Base-by-base conservation (phyloP, 192 early-diverging fungal species). In the Geranomyces michiganensis region DNA sequence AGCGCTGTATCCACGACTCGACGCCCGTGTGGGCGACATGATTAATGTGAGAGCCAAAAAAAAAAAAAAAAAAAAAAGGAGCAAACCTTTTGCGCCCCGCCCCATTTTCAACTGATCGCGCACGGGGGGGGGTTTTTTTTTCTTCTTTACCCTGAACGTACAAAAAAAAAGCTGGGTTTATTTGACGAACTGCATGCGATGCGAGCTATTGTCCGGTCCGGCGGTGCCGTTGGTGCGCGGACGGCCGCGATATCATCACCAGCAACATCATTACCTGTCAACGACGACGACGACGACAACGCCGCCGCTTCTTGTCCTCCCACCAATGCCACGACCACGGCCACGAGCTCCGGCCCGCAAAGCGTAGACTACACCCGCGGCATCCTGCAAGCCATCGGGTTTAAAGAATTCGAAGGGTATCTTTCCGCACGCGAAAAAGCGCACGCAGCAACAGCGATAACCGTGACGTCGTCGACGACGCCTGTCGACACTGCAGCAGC, bases 21-120 rank as follows among this genome's bases (percentile, higher is more conserved):
- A 97, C 70, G 76, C 78, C 15, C 89, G 96, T 14, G 91, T 97
- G 1, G 90, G 92, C 68, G 82, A 78, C n/a, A 99, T 99, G 96
- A 86, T 96, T 46, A 78, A 90, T 72, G 91, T 92, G 83, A 0
- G 81, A n/a, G n/a, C 22, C 5, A 33, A 5, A 30, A 41, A 7
- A 7, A 21, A 41, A 29, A 9, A 17, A 27, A 64, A 10, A 58
- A 24, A 58, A 10, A 14, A 17, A 10, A 24, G 24, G 12, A n/a
- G 9, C 17, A 58, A 10, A 21, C 26, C 62, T 29, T 41, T n/a
- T n/a, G n/a, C n/a, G n/a, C n/a, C n/a, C n/a, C n/a, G n/a, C 12
- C 10, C 27, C 26, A 14, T 14, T 26, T 13, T 21, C 27, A 26
- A 27, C 9, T 12, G n/a, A n/a, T n/a, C n/a, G 36, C 5, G 36